These are phyloP conservation scores for Botrytis tulipae DNA, from an alignment of 2,329 filamentous ascomycete species.

Conservation along the genomic window DNA sequence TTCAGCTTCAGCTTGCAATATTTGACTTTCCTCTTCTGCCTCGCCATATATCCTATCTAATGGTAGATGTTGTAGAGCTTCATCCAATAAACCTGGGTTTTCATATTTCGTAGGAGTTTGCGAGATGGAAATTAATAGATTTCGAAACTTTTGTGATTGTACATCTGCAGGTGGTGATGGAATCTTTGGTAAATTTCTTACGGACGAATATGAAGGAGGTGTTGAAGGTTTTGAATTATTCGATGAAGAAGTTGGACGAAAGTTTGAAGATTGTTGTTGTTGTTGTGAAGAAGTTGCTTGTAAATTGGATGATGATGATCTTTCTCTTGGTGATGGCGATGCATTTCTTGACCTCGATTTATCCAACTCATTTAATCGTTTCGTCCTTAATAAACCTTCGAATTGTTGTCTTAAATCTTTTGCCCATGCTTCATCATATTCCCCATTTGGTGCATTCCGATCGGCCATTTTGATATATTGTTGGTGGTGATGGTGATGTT, in stretches of 20 bases:
- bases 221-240: constrained; percentile 39
- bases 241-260: constrained; percentile 50
- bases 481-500: not conserved
- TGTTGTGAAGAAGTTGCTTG: constrained; percentile 34
- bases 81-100: constrained; percentile 90
- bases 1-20: constrained; percentile 81
- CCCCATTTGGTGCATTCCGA: constrained; percentile 28
- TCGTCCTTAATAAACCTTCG: constrained; percentile 80
- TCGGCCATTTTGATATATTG: constrained; percentile 31
- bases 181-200: constrained; percentile 64
- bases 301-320: constrained; percentile 50
- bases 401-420: constrained; percentile 79
- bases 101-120: constrained; percentile 91
- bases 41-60: constrained; percentile 89
- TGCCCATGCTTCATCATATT: constrained; percentile 70
- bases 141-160: constrained; percentile 72
- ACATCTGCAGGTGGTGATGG: constrained; percentile 75
- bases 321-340: constrained; percentile 55
- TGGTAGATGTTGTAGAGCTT: constrained; percentile 82
- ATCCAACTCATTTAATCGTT: constrained; percentile 80
- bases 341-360: constrained; percentile 57
- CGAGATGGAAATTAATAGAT: constrained; percentile 80
- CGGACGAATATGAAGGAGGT: constrained; percentile 59
- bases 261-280: constrained; percentile 35
- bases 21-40: constrained; percentile 89